A percentile compares a stretch with the other conserved stretches of the same genome.
phyloP scores from a whole-genome alignment of 2,329 filamentous ascomycete species.

The Fusarium drepaniforme region DNA sequence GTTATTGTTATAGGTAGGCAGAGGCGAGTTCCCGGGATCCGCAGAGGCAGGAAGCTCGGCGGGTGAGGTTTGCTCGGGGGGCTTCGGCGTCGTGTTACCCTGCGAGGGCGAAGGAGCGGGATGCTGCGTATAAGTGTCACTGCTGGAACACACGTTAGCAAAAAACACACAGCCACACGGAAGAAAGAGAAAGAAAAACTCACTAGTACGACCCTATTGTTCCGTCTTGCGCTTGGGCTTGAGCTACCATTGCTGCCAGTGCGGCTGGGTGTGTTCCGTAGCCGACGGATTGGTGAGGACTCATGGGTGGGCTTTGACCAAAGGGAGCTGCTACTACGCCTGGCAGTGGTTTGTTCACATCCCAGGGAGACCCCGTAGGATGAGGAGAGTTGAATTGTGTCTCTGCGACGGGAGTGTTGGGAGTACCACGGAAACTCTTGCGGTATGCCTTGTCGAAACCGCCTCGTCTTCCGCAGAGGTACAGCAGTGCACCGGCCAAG shows the following conservation, averaged over 20 bases:
- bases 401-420: slow-evolving; percentile 28
- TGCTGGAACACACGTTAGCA: slow-evolving; percentile 11
- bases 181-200: slow-evolving; percentile 24
- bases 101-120: slow-evolving; percentile 28
- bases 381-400: slow-evolving; percentile 33
- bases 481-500: slow-evolving; percentile 59
- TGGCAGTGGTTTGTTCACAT: slow-evolving; percentile 29
- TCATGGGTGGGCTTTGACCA: slow-evolving; percentile 46
- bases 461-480: slow-evolving; percentile 58
- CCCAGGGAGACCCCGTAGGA: slow-evolving; percentile 32
- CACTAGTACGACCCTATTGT: slow-evolving; percentile 44
- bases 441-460: slow-evolving; percentile 46
- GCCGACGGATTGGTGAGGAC: slow-evolving; percentile 45
- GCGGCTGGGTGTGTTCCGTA: slow-evolving; percentile 35
- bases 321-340: slow-evolving; percentile 48
- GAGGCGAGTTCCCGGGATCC: slow-evolving; percentile 48
- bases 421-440: slow-evolving; percentile 40
- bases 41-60: slow-evolving; percentile 52
- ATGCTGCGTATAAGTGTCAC: slow-evolving; percentile 30
- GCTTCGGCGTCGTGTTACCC: slow-evolving; percentile 32
- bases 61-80: slow-evolving; percentile 30
- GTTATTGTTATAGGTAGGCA: slow-evolving; percentile 48
- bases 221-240: slow-evolving; percentile 39
- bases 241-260: slow-evolving; percentile 27
- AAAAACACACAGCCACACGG: not conserved